These are phyloP conservation scores for Leucosporidium yakuticum DNA, from an alignment of 768 basidiomycete genomes.

Conservation along the genomic window DNA sequence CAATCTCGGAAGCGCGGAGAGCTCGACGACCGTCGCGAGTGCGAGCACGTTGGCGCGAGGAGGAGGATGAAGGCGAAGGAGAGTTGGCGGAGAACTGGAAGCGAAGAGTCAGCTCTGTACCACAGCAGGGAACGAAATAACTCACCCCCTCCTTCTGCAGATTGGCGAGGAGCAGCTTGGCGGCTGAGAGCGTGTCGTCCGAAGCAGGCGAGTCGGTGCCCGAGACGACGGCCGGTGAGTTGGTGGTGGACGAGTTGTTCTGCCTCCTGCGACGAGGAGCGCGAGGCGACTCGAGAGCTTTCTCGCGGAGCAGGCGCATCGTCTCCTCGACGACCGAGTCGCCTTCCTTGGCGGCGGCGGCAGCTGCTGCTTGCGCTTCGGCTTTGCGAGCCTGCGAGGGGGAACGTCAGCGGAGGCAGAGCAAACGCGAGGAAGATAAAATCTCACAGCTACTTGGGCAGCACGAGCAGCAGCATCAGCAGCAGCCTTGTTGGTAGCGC, in stretches of 20 bases:
- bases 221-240: not conserved
- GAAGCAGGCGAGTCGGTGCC: not conserved
- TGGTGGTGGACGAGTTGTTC: not conserved
- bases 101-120: not conserved
- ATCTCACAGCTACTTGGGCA: conserved; percentile 8
- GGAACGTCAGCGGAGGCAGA: not conserved
- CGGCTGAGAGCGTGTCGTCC: not conserved
- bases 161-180: not conserved
- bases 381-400: conserved; percentile 26
- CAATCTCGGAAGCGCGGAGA: too few relatives aligned
- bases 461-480: conserved; percentile 20
- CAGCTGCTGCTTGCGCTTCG: conserved; percentile 15
- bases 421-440: not conserved
- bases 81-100: not conserved
- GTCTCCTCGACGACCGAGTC: conserved; percentile 29
- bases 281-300: conserved; percentile 13
- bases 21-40: conserved; percentile 1
- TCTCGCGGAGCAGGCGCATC: conserved; percentile 24
- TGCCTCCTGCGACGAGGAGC: not conserved
- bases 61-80: not conserved
- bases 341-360: conserved; percentile 9
- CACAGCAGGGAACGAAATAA: not conserved
- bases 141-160: not conserved
- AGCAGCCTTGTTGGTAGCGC: conserved; percentile 17
- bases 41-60: not conserved